Evolutionary conservation across 768 basidiomycete genomes (phyloP).

Genomic region (Phanerodontia chrysosporium): DNA sequence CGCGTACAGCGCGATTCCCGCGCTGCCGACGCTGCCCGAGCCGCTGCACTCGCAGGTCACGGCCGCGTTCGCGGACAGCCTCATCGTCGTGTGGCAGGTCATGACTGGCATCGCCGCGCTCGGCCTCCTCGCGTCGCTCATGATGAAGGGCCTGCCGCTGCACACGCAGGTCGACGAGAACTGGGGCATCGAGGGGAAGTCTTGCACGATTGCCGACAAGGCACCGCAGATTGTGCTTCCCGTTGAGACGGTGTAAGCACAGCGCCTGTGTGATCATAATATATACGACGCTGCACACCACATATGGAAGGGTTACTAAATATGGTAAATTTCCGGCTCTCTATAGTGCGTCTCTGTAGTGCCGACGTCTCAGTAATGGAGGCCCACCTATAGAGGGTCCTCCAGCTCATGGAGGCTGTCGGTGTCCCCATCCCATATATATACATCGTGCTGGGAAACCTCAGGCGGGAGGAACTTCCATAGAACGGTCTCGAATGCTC

Average conservation of each 20-base stretch:
- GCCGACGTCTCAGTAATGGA: no score
- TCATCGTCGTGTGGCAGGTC: slow-evolving; percentile 28
- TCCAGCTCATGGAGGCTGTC: no score
- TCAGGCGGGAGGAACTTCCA: no score
- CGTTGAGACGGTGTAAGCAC: neutral
- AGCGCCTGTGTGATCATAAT: neutral
- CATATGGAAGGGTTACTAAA: no score
- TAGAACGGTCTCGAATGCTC: no score
- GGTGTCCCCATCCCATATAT: no score
- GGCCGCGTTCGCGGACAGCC: slow-evolving; percentile 27
- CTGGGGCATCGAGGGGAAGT: slow-evolving; percentile 23
- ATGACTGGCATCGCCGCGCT: slow-evolving; percentile 26
- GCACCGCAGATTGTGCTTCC: neutral
- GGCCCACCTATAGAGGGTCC: no score
- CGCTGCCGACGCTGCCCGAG: slow-evolving; percentile 20
- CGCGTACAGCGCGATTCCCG: slow-evolving; percentile 27
- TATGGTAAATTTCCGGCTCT: no score
- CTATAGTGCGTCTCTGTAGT: no score
- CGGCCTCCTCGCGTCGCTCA: slow-evolving; percentile 22
- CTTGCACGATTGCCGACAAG: no score
- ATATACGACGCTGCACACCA: neutral
- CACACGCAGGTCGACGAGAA: slow-evolving; percentile 24
- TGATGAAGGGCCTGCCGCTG: slow-evolving; percentile 27
- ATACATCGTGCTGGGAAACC: no score
- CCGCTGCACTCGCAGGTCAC: slow-evolving; percentile 25